Evolutionary conservation across 2,329 filamentous ascomycete genomes (phyloP).

Genomic region (Boeremia exigua): DNA sequence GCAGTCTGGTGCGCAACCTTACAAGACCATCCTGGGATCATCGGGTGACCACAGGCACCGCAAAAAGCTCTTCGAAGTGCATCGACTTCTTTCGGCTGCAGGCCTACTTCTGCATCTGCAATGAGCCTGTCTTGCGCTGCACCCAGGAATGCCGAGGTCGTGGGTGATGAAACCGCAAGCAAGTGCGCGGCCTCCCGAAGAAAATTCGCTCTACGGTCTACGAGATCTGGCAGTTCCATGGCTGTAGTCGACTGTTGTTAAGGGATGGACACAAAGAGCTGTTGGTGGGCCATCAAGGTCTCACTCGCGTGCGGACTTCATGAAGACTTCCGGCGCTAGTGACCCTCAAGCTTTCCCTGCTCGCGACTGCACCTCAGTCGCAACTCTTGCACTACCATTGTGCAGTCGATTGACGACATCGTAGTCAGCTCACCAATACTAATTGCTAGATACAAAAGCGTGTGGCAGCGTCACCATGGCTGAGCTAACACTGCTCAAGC

Average conservation of each 20-base stretch:
- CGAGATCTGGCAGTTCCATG: constrained; percentile 28
- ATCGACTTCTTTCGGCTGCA: constrained; percentile 37
- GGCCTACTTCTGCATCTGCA: constrained; percentile 36
- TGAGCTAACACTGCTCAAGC: constrained; percentile 30
- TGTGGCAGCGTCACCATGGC: constrained; percentile 25
- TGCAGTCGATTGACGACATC: not conserved
- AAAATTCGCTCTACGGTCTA: constrained; percentile 36
- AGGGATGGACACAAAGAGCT: constrained; percentile 18
- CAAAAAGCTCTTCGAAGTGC: constrained; percentile 42
- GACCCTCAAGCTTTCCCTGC: constrained; percentile 17
- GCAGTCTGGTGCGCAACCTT: constrained; percentile 22
- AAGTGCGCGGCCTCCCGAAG: constrained; percentile 44
- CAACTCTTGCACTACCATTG: not conserved
- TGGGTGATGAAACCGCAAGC: constrained; percentile 41
- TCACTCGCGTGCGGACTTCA: constrained; percentile 12
- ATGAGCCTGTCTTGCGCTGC: constrained; percentile 35
- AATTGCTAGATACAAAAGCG: not conserved
- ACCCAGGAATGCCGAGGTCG: constrained; percentile 41
- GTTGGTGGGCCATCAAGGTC: constrained; percentile 19
- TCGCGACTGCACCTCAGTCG: not conserved
- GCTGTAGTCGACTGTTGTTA: constrained; percentile 10
- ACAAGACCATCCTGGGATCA: constrained; percentile 48
- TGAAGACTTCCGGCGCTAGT: constrained; percentile 34
- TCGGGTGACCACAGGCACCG: constrained; percentile 45
- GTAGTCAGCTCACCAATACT: not conserved